A percentile compares a stretch with the other conserved stretches of the same genome.
Conservation (phyloP, 805 yeast species). For the Saturnispora zaruensis region DNA sequence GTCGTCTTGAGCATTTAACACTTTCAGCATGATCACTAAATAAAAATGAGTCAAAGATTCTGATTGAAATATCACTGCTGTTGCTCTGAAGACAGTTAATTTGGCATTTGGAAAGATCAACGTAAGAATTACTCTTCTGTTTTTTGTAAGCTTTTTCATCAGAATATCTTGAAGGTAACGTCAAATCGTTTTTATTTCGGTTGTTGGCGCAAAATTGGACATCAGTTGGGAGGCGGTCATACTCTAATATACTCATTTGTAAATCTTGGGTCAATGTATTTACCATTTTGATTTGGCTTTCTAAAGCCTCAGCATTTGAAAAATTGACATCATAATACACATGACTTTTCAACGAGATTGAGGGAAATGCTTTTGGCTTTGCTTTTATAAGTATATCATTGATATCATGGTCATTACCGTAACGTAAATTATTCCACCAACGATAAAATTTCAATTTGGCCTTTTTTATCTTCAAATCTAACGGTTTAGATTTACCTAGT, state of each 20-base stretch:
- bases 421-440: constrained; percentile 23
- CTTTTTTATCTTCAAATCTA: constrained; percentile 9
- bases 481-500: not conserved
- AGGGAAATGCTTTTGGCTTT: constrained; percentile 20
- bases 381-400: constrained; percentile 21
- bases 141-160: not conserved
- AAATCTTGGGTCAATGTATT: too few relatives aligned
- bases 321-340: too few relatives aligned
- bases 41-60: not conserved
- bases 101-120: not conserved
- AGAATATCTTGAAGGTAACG: not conserved
- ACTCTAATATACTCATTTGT: too few relatives aligned
- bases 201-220: not conserved
- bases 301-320: too few relatives aligned
- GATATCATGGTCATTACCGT: constrained; percentile 17
- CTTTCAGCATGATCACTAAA: not conserved
- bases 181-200: not conserved
- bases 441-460: constrained; percentile 20
- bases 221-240: not conserved
- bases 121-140: not conserved
- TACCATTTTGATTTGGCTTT: too few relatives aligned
- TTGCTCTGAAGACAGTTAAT: not conserved
- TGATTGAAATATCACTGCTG: not conserved
- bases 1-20: not conserved
- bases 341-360: constrained; percentile 21